Conservation (phyloP, 306 rosid genomes). For the Abrus precatorius region DNA sequence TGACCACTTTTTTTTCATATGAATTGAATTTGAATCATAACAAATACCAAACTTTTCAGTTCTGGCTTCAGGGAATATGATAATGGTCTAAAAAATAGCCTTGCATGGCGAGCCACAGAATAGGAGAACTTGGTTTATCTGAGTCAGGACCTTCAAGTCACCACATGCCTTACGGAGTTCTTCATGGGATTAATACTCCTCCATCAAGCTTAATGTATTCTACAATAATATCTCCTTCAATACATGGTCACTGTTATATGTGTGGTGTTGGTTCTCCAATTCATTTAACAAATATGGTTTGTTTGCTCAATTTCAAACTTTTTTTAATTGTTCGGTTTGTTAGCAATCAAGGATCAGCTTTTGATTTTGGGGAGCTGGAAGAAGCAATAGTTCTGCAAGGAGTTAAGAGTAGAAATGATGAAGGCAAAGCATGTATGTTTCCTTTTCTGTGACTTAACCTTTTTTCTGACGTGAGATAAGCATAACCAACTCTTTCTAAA, state of each 20-base stretch:
- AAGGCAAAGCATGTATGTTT: slow-evolving; percentile 73
- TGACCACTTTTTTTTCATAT: slow-evolving; percentile 43
- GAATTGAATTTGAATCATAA: slow-evolving; percentile 33
- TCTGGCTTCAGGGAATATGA: slow-evolving; percentile 53
- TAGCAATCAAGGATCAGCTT: slow-evolving; percentile 77
- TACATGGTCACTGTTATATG: not conserved
- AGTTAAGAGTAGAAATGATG: slow-evolving; percentile 75
- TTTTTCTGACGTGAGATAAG: slow-evolving; percentile 63
- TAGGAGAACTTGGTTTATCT: slow-evolving; percentile 73
- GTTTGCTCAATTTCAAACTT: slow-evolving; percentile 3
- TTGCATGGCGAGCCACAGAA: slow-evolving; percentile 83
- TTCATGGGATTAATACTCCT: slow-evolving; percentile 69
- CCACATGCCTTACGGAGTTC: slow-evolving; percentile 73
- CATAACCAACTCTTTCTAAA: slow-evolving; percentile 58
- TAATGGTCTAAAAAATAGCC: slow-evolving; percentile 53
- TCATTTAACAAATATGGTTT: slow-evolving; percentile 15
- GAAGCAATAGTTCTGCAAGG: slow-evolving; percentile 91
- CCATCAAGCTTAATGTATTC: slow-evolving; percentile 74
- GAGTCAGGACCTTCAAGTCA: slow-evolving; percentile 80
- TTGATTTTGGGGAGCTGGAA: slow-evolving; percentile 90
- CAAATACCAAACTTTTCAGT: not conserved
- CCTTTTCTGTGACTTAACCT: slow-evolving; percentile 24
- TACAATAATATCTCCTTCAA: not conserved
- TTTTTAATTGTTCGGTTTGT: slow-evolving; percentile 24
- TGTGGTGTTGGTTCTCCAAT: not conserved